Conservation (phyloP, 352 stramenopile genomes). For the Aphanomyces invadans region DNA sequence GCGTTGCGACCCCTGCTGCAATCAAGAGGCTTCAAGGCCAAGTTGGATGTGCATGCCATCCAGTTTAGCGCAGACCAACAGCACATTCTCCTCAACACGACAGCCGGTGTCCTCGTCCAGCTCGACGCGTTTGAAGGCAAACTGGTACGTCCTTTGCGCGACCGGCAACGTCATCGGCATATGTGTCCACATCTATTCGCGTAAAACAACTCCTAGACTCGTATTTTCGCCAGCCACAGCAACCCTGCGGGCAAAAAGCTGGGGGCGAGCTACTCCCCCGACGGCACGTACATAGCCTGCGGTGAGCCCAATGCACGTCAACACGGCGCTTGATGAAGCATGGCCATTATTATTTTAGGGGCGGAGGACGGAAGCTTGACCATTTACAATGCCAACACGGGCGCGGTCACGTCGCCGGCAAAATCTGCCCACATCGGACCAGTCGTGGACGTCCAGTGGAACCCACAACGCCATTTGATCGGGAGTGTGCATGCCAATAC, state of each 20-base stretch:
- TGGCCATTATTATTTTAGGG: slow-evolving; percentile 32
- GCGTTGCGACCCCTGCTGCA: slow-evolving; percentile 61
- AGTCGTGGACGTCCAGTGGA: slow-evolving; percentile 68
- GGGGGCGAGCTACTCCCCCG: slow-evolving; percentile 57
- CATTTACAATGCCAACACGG: slow-evolving; percentile 53
- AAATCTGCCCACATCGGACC: slow-evolving; percentile 53
- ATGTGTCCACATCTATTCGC: no score
- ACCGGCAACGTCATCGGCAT: no score
- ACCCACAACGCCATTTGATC: slow-evolving; percentile 75
- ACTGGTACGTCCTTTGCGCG: slow-evolving; percentile 70
- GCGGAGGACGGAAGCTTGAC: slow-evolving; percentile 66
- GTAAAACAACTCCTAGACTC: slow-evolving; percentile 18
- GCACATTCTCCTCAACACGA: slow-evolving; percentile 74
- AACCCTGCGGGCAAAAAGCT: slow-evolving; percentile 33
- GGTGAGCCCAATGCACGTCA: no score
- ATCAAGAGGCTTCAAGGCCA: slow-evolving; percentile 41
- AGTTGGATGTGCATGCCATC: slow-evolving; percentile 67
- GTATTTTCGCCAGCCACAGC: slow-evolving; percentile 21
- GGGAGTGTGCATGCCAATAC: slow-evolving; percentile 63
- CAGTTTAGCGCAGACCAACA: slow-evolving; percentile 84
- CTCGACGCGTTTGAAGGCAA: slow-evolving; percentile 81
- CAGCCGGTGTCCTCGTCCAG: slow-evolving; percentile 70
- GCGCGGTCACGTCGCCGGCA: slow-evolving; percentile 50
- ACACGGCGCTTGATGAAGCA: no score
- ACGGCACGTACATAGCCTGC: slow-evolving; percentile 65